Base-by-base conservation (phyloP, 805 yeast genomes). In the Metschnikowia borealis region DNA sequence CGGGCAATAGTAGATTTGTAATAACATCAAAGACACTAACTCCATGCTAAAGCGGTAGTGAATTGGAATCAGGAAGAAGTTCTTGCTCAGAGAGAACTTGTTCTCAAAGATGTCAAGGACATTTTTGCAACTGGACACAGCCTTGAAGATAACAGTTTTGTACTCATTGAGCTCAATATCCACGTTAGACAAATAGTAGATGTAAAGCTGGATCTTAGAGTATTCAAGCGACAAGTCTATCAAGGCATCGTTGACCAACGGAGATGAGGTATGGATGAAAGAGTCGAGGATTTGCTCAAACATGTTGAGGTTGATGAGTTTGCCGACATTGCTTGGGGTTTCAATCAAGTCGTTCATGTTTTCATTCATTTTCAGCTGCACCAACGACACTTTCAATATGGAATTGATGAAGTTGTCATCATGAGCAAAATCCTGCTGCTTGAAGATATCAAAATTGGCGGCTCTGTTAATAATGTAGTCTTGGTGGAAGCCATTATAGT, bases 331-430 rank as follows among this genome's bases (percentile, higher is more conserved):
- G 49, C 52, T 51, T 11, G 61, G 64, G 23, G 56, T 58, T n/a
- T 61, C 62, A 29, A 65, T 53, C 41, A 66, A 58, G 40, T 62
- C 67, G 50, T 63, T 65, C 65, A 73, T 65, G 50, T 66, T 69
- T 52, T 71, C 76, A 54, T 70, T 68, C 56, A 73, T 59, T 53
- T 68, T 68, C 52, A 67, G 66, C 59, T 74, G 78, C 38, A 71
- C 62, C 49, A 69, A 59, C 1, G 76, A 73, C 8, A 63, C 54
- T 37, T 62, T 62, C 31, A 64, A 53, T 14, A 64, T 51, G n/a
- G 64, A 62, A 49, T 64, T 63, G 43, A 57, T 57, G 49, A 57
- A 59, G 50, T 57, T 59, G 46, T 64, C 67, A 35, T 49, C 52
- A 4, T 36, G 44, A 5, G 48, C 15, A 37, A 53, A 55, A 26